Evolutionary conservation across 164 flowering plant genomes (phyloP), one percentile per base, ranked within the genome.

Genomic region (Vitis riparia): DNA sequence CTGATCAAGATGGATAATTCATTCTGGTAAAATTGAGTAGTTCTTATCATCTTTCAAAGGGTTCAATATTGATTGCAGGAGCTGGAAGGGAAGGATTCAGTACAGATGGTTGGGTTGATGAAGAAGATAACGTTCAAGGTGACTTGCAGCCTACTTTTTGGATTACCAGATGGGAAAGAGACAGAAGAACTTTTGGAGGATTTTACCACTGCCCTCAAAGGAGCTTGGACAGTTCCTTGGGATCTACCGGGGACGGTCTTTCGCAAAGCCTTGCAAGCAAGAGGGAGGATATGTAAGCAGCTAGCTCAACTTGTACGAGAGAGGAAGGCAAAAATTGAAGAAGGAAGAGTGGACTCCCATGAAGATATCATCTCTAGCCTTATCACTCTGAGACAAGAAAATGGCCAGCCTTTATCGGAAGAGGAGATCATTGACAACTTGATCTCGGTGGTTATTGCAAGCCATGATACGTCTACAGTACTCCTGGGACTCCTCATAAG

Each of bases 61-160:
- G 10, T 17, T 59, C 9, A 6, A 15, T 27, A 47, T 7, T 47
- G 8, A 47, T 29, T 65, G n/a, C 66, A 77, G 72, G 77, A 73
- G 32, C 69, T 73, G 3, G 57, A 67, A 11, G 73, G 76, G 1
- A 66, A 73, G 57, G 72, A 77, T 56, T 50, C 65, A 0, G 52
- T 67, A 17, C 59, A 70, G 16, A 51, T 73, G 10, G 73, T 71
- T 9, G 10, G 51, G 16, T 11, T 71, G 16, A 71, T 74, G 73
- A 78, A 74, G 68, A 75, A 68, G 71, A 65, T 78, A 48, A 65
- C 78, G 27, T 75, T 78, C 16, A 65, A 68, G 66, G 73, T 75
- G 13, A 75, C 73, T 27, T 71, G 81, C 62, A 78, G 65, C 15
- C 55, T 78, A 23, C 71, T 78, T 14, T 75, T 79, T 9, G 72